Percentiles rank a stretch among this genome's conserved stretches.
Conservation (phyloP, 2,329 filamentous ascomycete species). For the Boeremia lycopersici region DNA sequence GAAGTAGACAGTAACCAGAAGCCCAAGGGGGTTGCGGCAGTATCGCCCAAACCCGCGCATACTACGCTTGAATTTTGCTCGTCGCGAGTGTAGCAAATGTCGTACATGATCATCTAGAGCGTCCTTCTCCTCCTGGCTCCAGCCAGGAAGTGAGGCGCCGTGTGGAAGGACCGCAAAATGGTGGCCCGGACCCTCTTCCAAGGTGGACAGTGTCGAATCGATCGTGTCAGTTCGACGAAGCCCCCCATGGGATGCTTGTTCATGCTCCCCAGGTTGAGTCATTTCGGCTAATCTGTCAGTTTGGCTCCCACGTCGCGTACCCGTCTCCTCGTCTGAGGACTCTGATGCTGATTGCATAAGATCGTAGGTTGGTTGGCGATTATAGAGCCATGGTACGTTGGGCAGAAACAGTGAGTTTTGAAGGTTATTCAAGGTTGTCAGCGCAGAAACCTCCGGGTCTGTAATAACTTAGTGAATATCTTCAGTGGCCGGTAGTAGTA, state of each 20-base stretch:
- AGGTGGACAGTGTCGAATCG: conserved; percentile 39
- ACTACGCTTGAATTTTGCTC: conserved; percentile 76
- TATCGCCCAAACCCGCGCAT: conserved; percentile 85
- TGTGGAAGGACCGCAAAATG: conserved; percentile 83
- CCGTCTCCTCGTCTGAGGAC: conserved; percentile 38
- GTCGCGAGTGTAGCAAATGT: conserved; percentile 82
- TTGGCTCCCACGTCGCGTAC: conserved; percentile 14
- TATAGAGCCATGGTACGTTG: conserved; percentile 74
- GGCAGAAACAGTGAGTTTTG: conserved; percentile 89
- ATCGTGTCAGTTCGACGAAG: conserved; percentile 37
- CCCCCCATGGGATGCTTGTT: conserved; percentile 18
- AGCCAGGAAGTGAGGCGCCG: conserved; percentile 73
- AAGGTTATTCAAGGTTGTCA: conserved; percentile 87
- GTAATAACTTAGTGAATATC: conserved; percentile 31
- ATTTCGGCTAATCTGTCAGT: conserved; percentile 21
- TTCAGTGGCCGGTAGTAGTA: conserved; percentile 11
- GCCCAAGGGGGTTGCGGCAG: conserved; percentile 72
- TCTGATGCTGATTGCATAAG: conserved; percentile 59
- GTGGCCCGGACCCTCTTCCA: conserved; percentile 56
- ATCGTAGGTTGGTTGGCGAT: conserved; percentile 78
- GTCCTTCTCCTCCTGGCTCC: conserved; percentile 74
- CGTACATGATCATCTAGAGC: conserved; percentile 84
- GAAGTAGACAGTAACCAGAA: conserved; percentile 85
- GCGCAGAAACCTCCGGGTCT: conserved; percentile 83
- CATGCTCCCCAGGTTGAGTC: conserved; percentile 25